Evolutionary conservation across 2,329 filamentous ascomycete species (phyloP).

Genomic region (Verticillium klebahnii): DNA sequence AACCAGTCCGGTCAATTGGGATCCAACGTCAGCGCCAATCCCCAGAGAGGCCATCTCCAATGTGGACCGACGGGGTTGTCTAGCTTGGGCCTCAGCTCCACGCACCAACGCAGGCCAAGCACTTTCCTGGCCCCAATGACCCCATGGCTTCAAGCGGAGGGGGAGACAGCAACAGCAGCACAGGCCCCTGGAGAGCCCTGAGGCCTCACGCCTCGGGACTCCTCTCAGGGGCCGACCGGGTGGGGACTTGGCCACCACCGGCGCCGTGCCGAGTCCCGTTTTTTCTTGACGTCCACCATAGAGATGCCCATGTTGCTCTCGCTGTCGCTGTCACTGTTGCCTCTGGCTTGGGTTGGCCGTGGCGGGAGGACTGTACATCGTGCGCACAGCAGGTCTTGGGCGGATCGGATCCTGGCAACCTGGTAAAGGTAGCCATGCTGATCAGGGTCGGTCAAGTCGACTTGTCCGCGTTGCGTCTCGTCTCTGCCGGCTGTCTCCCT

Average conservation of each 20-base stretch:
- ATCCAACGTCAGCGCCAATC: not conserved
- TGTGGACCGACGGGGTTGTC: not conserved
- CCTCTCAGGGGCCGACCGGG: not conserved
- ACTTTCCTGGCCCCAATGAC: not conserved
- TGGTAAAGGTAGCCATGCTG: not conserved
- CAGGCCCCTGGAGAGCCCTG: not conserved
- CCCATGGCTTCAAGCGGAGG: not conserved
- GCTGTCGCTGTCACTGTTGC: not conserved
- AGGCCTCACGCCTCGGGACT: not conserved
- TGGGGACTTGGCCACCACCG: not conserved
- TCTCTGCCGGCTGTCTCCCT: not conserved
- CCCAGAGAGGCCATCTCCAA: not conserved
- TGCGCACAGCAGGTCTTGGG: not conserved
- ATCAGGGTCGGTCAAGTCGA: not conserved
- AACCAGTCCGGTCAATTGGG: not conserved
- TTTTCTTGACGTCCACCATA: slow-evolving; percentile 1
- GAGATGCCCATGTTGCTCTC: not conserved
- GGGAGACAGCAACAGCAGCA: not conserved
- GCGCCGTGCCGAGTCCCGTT: slow-evolving; percentile 1
- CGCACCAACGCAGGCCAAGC: not conserved
- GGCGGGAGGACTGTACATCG: not conserved
- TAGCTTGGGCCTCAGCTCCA: not conserved
- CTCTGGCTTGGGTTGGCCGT: not conserved
- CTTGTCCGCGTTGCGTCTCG: not conserved
- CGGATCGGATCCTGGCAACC: not conserved